Evolutionary conservation across 148 eudicot species (phyloP).

Genomic region (Dianthus caryophyllus): DNA sequence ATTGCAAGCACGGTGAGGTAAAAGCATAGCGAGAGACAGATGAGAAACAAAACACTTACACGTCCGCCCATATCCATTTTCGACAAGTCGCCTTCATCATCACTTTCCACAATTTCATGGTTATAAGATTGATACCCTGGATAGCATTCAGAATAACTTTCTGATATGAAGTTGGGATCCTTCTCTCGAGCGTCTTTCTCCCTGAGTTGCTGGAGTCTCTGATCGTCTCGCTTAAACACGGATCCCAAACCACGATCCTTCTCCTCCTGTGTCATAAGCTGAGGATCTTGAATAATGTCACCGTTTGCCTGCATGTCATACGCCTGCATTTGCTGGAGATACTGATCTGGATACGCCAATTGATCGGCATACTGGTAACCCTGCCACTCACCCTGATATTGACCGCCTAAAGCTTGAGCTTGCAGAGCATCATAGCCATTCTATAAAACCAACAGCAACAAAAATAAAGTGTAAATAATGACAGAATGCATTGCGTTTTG

Average conservation of each 20-base stretch:
- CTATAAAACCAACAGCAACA: slow-evolving; percentile 30
- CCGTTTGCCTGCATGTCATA: slow-evolving; percentile 61
- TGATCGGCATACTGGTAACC: slow-evolving; percentile 92
- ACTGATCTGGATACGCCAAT: slow-evolving; percentile 79
- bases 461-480: slow-evolving; percentile 5
- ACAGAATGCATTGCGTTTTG: too few species aligned
- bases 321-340: slow-evolving; percentile 59
- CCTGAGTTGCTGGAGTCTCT: slow-evolving; percentile 80
- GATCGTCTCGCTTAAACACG: slow-evolving; percentile 93
- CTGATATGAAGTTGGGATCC: slow-evolving; percentile 97
- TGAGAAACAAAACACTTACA: slow-evolving; percentile 43
- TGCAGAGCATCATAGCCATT: slow-evolving; percentile 81
- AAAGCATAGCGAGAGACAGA: neutral
- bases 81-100: slow-evolving; percentile 89
- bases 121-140: slow-evolving; percentile 97
- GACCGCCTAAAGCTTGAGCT: slow-evolving; percentile 58
- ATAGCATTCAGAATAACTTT: slow-evolving; percentile 98
- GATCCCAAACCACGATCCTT: slow-evolving; percentile 98
- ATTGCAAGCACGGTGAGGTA: neutral
- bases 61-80: slow-evolving; percentile 99
- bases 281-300: slow-evolving; percentile 59
- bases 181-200: slow-evolving; percentile 95
- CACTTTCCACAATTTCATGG: slow-evolving; percentile 90
- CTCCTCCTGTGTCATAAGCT: slow-evolving; percentile 93
- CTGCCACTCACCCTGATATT: slow-evolving; percentile 87